phyloP scores from a whole-genome alignment of 202 grass and related monocot genomes.

The Dendrocalamus latiflorus region DNA sequence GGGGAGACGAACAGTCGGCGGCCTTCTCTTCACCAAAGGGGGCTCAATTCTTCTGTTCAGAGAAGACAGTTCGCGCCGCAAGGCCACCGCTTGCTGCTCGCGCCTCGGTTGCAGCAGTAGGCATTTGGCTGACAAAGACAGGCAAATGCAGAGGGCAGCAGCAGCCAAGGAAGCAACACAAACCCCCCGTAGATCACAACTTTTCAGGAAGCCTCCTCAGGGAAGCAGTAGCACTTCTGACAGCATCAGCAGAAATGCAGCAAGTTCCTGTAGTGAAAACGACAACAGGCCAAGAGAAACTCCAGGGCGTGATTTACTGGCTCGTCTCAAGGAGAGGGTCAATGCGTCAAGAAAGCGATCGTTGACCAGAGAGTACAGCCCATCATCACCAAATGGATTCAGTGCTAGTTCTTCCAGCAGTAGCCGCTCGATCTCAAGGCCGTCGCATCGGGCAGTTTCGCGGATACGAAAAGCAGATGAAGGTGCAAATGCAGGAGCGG shows the following conservation, averaged over 20 bases:
- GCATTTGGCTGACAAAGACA: no score
- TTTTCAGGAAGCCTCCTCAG: constrained; percentile 17
- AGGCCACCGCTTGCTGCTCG: no score
- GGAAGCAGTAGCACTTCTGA: neutral
- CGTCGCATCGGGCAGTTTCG: constrained; percentile 26
- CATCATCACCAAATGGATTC: constrained; percentile 9
- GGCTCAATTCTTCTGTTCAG: no score
- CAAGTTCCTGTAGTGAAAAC: neutral
- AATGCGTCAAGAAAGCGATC: constrained; percentile 49
- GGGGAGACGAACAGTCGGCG: no score
- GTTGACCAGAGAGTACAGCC: constrained; percentile 25
- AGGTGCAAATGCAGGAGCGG: neutral
- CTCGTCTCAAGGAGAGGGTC: constrained; percentile 37
- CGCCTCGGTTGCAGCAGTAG: no score
- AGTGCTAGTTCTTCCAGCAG: no score
- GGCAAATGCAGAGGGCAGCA: no score
- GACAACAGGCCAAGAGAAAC: constrained; percentile 21
- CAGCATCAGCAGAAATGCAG: neutral
- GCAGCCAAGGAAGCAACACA: no score
- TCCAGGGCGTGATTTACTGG: constrained; percentile 20
- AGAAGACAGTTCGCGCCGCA: no score
- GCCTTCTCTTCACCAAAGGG: no score
- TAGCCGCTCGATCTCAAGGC: no score
- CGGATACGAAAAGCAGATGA: constrained; percentile 27
- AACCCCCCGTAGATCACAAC: constrained; percentile 5